A percentile compares a stretch with the other conserved stretches of the same genome.
phyloP scores from a whole-genome alignment of 2,329 filamentous ascomycete species.

The Colletotrichum phormii region DNA sequence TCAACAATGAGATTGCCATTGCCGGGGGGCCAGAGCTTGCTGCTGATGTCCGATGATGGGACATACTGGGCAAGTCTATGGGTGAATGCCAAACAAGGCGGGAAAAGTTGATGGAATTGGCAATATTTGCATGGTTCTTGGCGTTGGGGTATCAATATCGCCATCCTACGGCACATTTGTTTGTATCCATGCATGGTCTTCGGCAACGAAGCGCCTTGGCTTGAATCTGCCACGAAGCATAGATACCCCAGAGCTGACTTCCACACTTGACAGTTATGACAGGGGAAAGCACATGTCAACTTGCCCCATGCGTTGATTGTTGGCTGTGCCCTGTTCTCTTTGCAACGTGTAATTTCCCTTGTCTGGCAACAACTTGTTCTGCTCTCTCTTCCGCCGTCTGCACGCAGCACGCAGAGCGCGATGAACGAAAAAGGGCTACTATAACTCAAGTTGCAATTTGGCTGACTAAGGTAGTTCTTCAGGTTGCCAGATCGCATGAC shows the following conservation, averaged over 20 bases:
- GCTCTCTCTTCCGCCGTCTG: too few relatives aligned
- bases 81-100: neutral
- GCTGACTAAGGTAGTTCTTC: too few relatives aligned
- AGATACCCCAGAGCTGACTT: neutral
- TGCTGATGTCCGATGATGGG: constrained; percentile 31
- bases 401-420: too few relatives aligned
- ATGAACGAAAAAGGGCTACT: neutral
- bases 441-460: too few relatives aligned
- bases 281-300: neutral
- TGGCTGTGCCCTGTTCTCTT: neutral
- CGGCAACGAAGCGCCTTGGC: neutral
- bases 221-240: neutral
- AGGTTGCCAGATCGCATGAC: neutral
- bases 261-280: neutral
- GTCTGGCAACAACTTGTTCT: too few relatives aligned
- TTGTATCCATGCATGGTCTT: neutral
- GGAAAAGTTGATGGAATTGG: neutral
- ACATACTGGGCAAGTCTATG: neutral
- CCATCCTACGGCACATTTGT: neutral
- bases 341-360: neutral
- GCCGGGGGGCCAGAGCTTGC: constrained; percentile 54
- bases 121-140: constrained; percentile 10
- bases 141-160: constrained; percentile 15
- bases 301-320: neutral
- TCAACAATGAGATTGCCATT: constrained; percentile 73